These are phyloP conservation scores for Yamadazyma takamatsuzukensis DNA, from an alignment of 805 yeast genomes.

Conservation along the genomic window DNA sequence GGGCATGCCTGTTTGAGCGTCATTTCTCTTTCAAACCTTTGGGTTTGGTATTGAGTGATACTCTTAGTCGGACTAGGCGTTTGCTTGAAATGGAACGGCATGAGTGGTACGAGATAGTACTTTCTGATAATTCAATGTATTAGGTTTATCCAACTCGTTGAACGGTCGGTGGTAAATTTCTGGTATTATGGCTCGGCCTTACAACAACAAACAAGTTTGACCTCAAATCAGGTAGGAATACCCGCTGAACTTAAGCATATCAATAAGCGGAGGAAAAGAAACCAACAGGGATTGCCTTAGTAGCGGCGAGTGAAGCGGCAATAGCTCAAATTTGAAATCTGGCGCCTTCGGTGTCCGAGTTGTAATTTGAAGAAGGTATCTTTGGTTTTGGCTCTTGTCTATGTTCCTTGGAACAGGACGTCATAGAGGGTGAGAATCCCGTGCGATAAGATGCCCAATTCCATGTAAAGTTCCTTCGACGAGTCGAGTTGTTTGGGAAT, in stretches of 20 bases:
- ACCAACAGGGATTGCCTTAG: conserved; percentile 44
- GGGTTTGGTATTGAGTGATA: conserved; percentile 31
- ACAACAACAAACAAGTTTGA: conserved; percentile 24
- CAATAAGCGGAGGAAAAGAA: conserved; percentile 46
- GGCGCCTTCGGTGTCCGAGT: conserved; percentile 35
- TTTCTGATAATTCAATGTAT: conserved; percentile 9
- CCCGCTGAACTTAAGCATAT: conserved; percentile 45
- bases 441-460: conserved; percentile 26
- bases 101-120: conserved; percentile 9
- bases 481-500: conserved; percentile 40
- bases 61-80: conserved; percentile 19
- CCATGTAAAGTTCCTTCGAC: conserved; percentile 25
- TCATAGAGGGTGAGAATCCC: conserved; percentile 44
- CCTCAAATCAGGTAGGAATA: conserved; percentile 35
- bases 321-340: conserved; percentile 42
- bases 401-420: conserved; percentile 22
- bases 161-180: conserved; percentile 4
- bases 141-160: conserved; percentile 15
- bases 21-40: conserved; percentile 22
- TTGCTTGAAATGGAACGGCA: conserved; percentile 27
- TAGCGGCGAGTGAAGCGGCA: conserved; percentile 40
- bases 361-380: conserved; percentile 37
- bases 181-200: conserved; percentile 11
- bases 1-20: conserved; percentile 31
- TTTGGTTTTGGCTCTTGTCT: conserved; percentile 27